A percentile compares a stretch with the other conserved stretches of the same genome.
Evolutionary conservation across 2,329 filamentous ascomycete species (phyloP).

Genomic region (Ceratocystis huliohia): DNA sequence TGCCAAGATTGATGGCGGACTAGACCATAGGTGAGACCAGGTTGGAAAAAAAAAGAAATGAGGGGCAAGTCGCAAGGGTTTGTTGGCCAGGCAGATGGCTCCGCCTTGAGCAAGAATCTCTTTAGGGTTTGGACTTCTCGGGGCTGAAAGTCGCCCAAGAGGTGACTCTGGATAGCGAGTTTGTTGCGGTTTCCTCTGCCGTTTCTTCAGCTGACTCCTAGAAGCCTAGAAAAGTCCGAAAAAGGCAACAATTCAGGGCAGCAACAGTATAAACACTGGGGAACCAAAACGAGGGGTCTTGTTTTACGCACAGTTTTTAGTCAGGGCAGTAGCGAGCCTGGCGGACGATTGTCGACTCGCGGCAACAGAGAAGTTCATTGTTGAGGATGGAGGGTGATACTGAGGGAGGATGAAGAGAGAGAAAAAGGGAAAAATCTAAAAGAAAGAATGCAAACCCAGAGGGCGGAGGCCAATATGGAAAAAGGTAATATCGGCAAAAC

Average conservation of each 20-base stretch:
- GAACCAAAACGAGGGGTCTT: not conserved
- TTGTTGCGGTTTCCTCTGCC: not conserved
- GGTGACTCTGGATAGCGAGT: not conserved
- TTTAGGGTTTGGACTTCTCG: not conserved
- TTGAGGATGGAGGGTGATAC: constrained; percentile 13
- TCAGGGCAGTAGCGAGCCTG: constrained; percentile 2
- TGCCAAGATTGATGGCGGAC: not conserved
- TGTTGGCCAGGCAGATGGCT: not conserved
- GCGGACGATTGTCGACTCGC: constrained; percentile 19
- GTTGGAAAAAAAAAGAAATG: not conserved
- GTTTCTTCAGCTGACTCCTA: not conserved
- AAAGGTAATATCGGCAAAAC: too few relatives aligned
- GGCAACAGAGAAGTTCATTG: constrained; percentile 18
- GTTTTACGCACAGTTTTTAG: constrained; percentile 7
- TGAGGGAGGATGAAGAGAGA: not conserved
- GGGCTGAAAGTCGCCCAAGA: not conserved
- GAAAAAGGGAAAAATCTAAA: not conserved
- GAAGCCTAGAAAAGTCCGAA: not conserved
- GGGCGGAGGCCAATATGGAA: too few relatives aligned
- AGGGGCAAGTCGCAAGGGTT: too few relatives aligned
- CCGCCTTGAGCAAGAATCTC: not conserved
- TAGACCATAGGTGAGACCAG: not conserved
- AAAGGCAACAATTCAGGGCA: not conserved
- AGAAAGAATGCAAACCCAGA: not conserved
- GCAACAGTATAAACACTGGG: not conserved